These are phyloP conservation scores for Eryngium alpinum DNA, from an alignment of 140 eudicot genomes.

Conservation along the genomic window DNA sequence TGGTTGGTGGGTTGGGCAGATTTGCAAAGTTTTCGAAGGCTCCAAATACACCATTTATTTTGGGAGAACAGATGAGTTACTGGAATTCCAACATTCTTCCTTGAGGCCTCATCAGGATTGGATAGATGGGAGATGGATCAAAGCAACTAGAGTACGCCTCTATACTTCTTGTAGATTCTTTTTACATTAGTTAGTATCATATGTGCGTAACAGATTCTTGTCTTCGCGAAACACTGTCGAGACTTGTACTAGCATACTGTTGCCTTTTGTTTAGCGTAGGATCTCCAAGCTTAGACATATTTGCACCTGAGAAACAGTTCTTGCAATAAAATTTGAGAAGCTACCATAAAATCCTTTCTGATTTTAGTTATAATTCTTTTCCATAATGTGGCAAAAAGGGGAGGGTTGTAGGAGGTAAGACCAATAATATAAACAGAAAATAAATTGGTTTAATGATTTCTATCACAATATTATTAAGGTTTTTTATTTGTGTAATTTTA, in stretches of 20 bases:
- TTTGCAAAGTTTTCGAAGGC: constrained; percentile 30
- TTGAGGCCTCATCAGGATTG: constrained; percentile 56
- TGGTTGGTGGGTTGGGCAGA: constrained; percentile 66
- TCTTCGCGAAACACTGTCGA: neutral
- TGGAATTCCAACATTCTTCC: constrained; percentile 44
- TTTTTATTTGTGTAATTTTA: neutral
- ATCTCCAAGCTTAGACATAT: neutral
- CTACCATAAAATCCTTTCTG: neutral
- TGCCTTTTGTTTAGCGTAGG: neutral
- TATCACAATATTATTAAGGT: neutral
- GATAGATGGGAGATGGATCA: constrained; percentile 42
- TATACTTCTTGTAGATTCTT: neutral
- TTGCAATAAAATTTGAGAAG: neutral
- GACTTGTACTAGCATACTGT: neutral
- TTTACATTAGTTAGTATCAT: neutral
- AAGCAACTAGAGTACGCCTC: constrained; percentile 22
- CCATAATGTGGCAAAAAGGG: neutral
- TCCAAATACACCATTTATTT: constrained; percentile 42
- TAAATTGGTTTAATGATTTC: neutral
- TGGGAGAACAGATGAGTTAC: constrained; percentile 28
- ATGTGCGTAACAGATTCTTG: neutral
- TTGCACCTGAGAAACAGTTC: neutral
- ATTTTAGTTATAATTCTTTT: neutral
- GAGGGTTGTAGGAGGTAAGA: neutral
- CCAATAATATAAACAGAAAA: neutral